A percentile compares a stretch with the other conserved stretches of the same genome.
phyloP scores from a whole-genome alignment of 331 rosid genomes.

The Malus hybrid region DNA sequence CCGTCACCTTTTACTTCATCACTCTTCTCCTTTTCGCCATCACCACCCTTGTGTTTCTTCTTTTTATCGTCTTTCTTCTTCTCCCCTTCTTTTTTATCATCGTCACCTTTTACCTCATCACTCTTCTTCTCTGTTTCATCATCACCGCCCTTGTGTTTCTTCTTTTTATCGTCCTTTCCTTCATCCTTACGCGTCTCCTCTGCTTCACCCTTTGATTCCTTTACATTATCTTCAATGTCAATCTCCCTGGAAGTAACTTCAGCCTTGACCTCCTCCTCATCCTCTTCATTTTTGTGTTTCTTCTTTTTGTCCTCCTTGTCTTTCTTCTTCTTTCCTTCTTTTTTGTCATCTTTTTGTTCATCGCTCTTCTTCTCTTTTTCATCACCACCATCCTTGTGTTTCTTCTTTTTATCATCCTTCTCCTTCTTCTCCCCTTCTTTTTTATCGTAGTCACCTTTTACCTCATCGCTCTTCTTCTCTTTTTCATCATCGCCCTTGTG shows the following conservation, averaged over 20 bases:
- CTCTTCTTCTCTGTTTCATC: not conserved
- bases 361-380: not conserved
- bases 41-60: not conserved
- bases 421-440: constrained; percentile 3
- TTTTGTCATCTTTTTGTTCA: not conserved
- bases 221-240: constrained; percentile 22
- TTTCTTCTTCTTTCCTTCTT: not conserved
- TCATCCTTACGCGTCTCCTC: constrained; percentile 11
- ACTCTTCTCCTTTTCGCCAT: not conserved
- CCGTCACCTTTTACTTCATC: constrained; percentile 4
- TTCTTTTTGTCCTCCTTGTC: not conserved
- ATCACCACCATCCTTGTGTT: not conserved
- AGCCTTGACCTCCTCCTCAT: constrained; percentile 7
- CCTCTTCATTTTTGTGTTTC: constrained; percentile 9
- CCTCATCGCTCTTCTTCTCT: not conserved
- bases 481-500: not conserved
- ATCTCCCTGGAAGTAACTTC: constrained; percentile 30
- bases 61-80: not conserved
- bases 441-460: not conserved
- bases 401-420: not conserved
- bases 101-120: not conserved
- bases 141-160: no score
- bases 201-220: constrained; percentile 20
- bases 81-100: not conserved
- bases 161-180: no score